Percentiles rank a stretch among this genome's conserved stretches.
Evolutionary conservation across 2,329 filamentous ascomycete genomes (phyloP).

Genomic region (Rhytidhysteron rufulum): DNA sequence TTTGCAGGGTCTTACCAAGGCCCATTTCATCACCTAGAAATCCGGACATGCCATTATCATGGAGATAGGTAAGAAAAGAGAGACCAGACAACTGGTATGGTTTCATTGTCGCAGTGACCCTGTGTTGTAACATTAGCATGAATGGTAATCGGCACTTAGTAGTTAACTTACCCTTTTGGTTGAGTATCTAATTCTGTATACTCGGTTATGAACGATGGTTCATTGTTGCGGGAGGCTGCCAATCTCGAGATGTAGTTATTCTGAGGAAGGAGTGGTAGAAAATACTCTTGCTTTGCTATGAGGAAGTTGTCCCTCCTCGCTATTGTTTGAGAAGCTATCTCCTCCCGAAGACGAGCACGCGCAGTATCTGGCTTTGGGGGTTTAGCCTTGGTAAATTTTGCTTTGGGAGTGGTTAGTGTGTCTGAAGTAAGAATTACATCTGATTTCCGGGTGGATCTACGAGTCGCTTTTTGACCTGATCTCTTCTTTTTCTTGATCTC

Average conservation of each 20-base stretch:
- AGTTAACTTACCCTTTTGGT: slow-evolving; percentile 34
- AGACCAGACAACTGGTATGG: slow-evolving; percentile 97
- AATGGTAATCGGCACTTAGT: no score
- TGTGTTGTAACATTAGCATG: no score
- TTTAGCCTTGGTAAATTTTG: background rate
- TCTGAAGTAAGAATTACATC: slow-evolving; percentile 12
- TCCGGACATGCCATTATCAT: slow-evolving; percentile 99
- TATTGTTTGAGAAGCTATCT: slow-evolving; percentile 40
- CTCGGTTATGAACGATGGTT: slow-evolving; percentile 25
- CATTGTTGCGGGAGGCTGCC: slow-evolving; percentile 10
- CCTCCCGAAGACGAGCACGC: slow-evolving; percentile 38
- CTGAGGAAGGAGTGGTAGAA: slow-evolving; percentile 44
- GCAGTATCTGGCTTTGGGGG: slow-evolving; percentile 31
- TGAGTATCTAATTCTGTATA: slow-evolving; percentile 42
- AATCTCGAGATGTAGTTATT: slow-evolving; percentile 44
- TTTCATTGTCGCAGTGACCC: slow-evolving; percentile 62
- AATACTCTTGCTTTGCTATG: slow-evolving; percentile 42
- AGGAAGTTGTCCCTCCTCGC: slow-evolving; percentile 45
- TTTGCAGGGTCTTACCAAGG: slow-evolving; percentile 98
- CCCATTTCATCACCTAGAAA: slow-evolving; percentile 99
- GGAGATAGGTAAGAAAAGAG: slow-evolving; percentile 97
- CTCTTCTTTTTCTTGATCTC: background rate
- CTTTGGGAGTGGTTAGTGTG: background rate
- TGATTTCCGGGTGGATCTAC: background rate
- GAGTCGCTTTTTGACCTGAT: background rate